Conservation (phyloP, 2,329 filamentous ascomycete species). For the Cercospora sp. region DNA sequence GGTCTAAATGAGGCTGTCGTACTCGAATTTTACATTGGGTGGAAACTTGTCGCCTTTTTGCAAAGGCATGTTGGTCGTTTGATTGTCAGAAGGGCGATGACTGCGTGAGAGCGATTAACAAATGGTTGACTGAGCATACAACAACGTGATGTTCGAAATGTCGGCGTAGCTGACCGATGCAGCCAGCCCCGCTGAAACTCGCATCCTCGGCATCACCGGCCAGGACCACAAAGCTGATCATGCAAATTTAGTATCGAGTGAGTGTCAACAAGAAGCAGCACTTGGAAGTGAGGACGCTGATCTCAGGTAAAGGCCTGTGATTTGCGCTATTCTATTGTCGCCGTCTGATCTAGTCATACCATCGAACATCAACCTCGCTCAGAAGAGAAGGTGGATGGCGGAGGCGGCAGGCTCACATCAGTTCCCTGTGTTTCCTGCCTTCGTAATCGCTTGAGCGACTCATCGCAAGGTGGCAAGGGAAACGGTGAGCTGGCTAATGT, state of each 20-base stretch:
- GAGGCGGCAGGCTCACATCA: conserved; percentile 17
- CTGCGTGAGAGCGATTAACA: not conserved
- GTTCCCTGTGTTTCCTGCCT: not conserved
- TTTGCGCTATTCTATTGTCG: not conserved
- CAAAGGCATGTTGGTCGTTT: conserved; percentile 50
- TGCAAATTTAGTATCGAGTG: not conserved
- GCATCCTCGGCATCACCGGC: conserved; percentile 3
- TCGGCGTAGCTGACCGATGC: not conserved
- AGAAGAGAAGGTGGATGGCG: conserved; percentile 1
- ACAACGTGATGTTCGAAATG: not conserved
- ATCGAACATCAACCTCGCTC: not conserved
- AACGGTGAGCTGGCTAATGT: conserved; percentile 9
- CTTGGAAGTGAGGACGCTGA: not conserved
- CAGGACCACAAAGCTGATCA: not conserved
- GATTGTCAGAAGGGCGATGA: not conserved
- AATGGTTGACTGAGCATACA: not conserved
- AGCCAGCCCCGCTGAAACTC: conserved; percentile 1
- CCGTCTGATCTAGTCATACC: not conserved
- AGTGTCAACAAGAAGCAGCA: not conserved
- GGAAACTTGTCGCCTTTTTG: conserved; percentile 84
- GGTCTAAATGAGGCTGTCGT: conserved; percentile 23
- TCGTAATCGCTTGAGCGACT: not conserved
- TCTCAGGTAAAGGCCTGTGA: not conserved
- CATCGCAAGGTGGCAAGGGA: conserved; percentile 6
- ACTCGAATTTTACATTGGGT: conserved; percentile 74